Conservation (phyloP, 2,329 filamentous ascomycete genomes). For the Fusarium brevicatenulatum region DNA sequence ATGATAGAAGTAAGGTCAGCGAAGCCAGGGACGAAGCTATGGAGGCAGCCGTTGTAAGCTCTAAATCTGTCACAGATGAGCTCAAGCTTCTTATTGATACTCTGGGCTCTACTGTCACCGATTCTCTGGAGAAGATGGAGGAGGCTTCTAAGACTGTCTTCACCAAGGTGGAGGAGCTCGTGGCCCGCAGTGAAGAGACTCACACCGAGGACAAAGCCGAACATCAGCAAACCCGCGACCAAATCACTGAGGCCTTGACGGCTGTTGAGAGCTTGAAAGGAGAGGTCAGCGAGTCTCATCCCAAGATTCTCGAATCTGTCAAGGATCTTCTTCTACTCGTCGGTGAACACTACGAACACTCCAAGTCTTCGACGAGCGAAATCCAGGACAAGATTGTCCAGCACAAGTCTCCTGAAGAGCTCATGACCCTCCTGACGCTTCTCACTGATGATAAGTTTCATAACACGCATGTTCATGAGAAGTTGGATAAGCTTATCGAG, state of each 20-base stretch:
- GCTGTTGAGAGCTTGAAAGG: slow-evolving; percentile 80
- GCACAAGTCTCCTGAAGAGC: slow-evolving; percentile 68
- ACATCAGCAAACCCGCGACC: slow-evolving; percentile 83
- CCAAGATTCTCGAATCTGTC: slow-evolving; percentile 86
- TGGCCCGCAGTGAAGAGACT: slow-evolving; percentile 77
- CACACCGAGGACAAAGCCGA: slow-evolving; percentile 79
- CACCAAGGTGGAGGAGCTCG: slow-evolving; percentile 81
- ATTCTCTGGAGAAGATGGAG: slow-evolving; percentile 86
- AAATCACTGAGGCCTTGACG: slow-evolving; percentile 78
- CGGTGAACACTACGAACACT: slow-evolving; percentile 88
- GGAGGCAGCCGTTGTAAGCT: slow-evolving; percentile 77
- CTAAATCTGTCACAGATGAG: slow-evolving; percentile 85
- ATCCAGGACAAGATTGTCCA: slow-evolving; percentile 71
- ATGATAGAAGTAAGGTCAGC: slow-evolving; percentile 77
- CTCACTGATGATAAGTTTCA: slow-evolving; percentile 60
- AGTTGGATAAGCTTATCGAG: slow-evolving; percentile 44
- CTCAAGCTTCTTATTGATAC: slow-evolving; percentile 87
- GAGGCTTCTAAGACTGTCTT: slow-evolving; percentile 90
- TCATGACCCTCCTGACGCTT: slow-evolving; percentile 59
- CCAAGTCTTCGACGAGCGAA: slow-evolving; percentile 70
- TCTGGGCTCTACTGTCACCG: slow-evolving; percentile 81
- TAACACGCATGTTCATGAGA: slow-evolving; percentile 48
- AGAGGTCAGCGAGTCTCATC: slow-evolving; percentile 84
- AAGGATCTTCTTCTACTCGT: slow-evolving; percentile 87
- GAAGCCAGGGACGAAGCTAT: slow-evolving; percentile 79